Evolutionary conservation across 768 basidiomycete genomes (phyloP), one percentile per base, ranked within the genome.

Genomic region (Boletus rex-veris): DNA sequence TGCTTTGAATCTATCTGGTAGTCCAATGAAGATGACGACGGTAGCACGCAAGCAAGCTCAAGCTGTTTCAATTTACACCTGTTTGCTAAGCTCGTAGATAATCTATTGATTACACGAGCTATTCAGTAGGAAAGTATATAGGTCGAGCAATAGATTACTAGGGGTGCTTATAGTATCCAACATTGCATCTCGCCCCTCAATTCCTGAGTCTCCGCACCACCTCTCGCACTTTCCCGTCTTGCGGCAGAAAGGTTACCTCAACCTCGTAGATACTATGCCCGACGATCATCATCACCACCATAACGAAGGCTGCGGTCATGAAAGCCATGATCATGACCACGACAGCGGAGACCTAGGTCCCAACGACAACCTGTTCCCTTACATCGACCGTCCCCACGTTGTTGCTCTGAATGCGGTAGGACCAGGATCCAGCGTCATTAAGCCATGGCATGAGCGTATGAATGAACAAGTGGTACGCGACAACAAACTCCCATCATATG

Each of bases 341-440:
- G 77, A 80, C 51, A 71, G 76, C 2, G 79, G 61, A 36, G 65
- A 69, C 14, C 58, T 72, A 44, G 76, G 85, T 5, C 80, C 82
- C 16, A 78, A 83, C 38, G 87, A 90, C 60, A 91, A 85, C 62
- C 74, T 97, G 5, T 95, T 77, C 66, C 55, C 72, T 2, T 79
- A 86, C 57, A 90, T 97, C 58, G 92, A 96, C 70, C 80, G 84
- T 39, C 71, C 77, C 36, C 89, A 96, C 66, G 89, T 93, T 44
- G 76, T 87, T 40, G 91, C 88, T 30, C 72, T 97, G 51, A 97
- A 97, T 64, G 81, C 80, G 16, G 68, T 64, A 11, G 78, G 68
- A 18, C 58, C 73, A 49, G 81, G 80, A 38, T 73, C 80, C 6
- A 77, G 77, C 46, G 75, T 91, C 26, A 85, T 96, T 62, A 97